A percentile compares a stretch with the other conserved stretches of the same genome.
phyloP scores from a whole-genome alignment of 2,329 filamentous ascomycete species.

The Emericellopsis cladophorae region DNA sequence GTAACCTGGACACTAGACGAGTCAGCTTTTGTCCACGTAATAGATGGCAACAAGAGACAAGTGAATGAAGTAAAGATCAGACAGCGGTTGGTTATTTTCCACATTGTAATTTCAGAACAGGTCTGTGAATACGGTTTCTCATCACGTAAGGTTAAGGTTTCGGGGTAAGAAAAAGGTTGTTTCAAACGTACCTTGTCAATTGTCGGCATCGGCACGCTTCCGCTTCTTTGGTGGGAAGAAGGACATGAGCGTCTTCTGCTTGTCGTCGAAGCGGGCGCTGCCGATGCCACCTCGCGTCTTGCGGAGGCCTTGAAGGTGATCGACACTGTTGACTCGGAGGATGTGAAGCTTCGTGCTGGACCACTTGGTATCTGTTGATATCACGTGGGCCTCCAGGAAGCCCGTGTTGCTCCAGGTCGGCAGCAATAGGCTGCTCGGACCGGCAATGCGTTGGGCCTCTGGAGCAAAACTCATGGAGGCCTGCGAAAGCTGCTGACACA shows the following conservation, averaged over 20 bases:
- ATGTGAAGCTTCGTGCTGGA: constrained; percentile 27
- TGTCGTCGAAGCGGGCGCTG: constrained; percentile 61
- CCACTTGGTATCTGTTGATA: constrained; percentile 2
- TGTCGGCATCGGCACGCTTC: constrained; percentile 11
- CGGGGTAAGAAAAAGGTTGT: constrained; percentile 4
- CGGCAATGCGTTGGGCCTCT: constrained; percentile 4
- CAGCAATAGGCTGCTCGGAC: constrained; percentile 8
- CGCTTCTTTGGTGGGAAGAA: constrained; percentile 46
- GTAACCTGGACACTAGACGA: constrained; percentile 1
- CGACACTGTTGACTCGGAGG: constrained; percentile 51
- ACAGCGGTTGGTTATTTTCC: constrained; percentile 72
- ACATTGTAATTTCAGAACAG: constrained; percentile 65
- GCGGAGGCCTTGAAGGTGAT: constrained; percentile 62
- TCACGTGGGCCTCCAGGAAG: constrained; percentile 23
- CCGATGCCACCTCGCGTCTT: constrained; percentile 76
- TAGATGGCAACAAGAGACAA: too few relatives aligned
- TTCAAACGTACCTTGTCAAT: constrained; percentile 24
- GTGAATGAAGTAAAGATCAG: constrained; percentile 33
- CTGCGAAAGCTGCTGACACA: constrained; percentile 40
- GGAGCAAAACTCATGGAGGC: constrained; percentile 7
- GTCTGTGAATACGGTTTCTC: constrained; percentile 66
- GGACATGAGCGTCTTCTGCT: constrained; percentile 61
- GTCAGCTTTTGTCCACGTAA: background rate
- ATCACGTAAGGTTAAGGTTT: constrained; percentile 38
- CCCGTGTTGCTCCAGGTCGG: constrained; percentile 41